A percentile compares a stretch with the other conserved stretches of the same genome.
Evolutionary conservation across 2,329 filamentous ascomycete genomes (phyloP).

Genomic region (Venturia asperata): DNA sequence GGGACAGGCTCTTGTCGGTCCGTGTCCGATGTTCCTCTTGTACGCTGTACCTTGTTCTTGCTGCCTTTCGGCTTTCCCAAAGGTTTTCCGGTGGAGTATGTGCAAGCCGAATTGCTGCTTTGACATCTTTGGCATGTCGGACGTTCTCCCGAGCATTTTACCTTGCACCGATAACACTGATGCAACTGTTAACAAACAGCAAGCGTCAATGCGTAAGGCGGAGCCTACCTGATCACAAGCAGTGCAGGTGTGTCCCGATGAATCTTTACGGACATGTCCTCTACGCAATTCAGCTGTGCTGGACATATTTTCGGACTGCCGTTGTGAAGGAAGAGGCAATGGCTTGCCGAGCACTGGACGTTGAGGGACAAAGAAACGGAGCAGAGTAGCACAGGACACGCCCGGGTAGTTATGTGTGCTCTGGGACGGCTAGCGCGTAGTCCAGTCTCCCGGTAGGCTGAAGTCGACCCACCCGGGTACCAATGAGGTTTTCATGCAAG

Average conservation of each 20-base stretch:
- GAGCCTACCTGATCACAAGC: constrained; percentile 17
- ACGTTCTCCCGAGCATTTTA: constrained; percentile 17
- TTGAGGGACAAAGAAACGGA: not conserved
- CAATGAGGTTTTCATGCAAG: not conserved
- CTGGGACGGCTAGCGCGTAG: not conserved
- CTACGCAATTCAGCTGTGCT: not conserved
- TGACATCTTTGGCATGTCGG: constrained; percentile 15
- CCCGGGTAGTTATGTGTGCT: not conserved
- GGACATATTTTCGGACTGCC: not conserved
- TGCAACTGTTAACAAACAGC: not conserved
- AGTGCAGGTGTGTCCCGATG: constrained; percentile 18
- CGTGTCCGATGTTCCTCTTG: not conserved
- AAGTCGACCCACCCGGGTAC: not conserved
- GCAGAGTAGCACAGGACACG: not conserved
- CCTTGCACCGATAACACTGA: constrained; percentile 19
- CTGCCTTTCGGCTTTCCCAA: constrained; percentile 17
- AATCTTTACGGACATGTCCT: constrained; percentile 12
- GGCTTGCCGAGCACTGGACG: not conserved
- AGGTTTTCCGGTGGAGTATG: constrained; percentile 18
- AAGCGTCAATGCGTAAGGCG: not conserved
- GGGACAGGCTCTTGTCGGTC: not conserved
- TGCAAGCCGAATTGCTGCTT: constrained; percentile 11
- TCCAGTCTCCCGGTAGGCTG: not conserved
- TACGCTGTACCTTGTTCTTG: constrained; percentile 19
- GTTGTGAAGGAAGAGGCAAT: not conserved